phyloP scores from a whole-genome alignment of 768 basidiomycete species.

The Termitomyces sp. region DNA sequence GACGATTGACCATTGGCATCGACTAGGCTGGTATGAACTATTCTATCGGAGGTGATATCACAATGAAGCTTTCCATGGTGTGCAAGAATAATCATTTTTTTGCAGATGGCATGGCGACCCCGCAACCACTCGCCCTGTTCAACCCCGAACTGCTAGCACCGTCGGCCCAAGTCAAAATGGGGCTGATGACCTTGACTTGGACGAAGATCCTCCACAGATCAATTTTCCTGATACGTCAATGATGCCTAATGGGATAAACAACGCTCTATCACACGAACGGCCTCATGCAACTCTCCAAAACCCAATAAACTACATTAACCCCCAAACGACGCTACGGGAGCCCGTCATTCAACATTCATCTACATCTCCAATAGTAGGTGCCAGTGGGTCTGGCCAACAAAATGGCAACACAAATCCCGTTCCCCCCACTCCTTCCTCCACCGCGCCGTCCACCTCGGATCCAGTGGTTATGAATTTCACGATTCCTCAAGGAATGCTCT shows the following conservation, averaged over 20 bases:
- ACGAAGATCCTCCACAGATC: conserved; percentile 46
- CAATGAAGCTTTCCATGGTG: not conserved
- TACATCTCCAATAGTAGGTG: conserved; percentile 23
- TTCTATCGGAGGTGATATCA: conserved; percentile 61
- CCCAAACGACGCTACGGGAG: conserved; percentile 38
- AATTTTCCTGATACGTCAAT: conserved; percentile 40
- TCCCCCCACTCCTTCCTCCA: conserved; percentile 19
- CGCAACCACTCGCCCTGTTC: conserved; percentile 50
- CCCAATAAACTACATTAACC: conserved; percentile 32
- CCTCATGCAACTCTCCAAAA: conserved; percentile 28
- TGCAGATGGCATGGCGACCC: conserved; percentile 68
- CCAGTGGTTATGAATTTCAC: conserved; percentile 47
- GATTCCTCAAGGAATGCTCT: conserved; percentile 56
- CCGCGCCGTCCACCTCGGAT: conserved; percentile 27
- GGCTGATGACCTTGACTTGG: conserved; percentile 47
- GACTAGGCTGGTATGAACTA: conserved; percentile 71
- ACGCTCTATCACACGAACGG: conserved; percentile 29
- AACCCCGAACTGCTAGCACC: conserved; percentile 33
- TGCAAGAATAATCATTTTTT: conserved; percentile 10
- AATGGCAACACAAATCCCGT: conserved; percentile 13
- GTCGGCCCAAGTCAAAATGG: conserved; percentile 30
- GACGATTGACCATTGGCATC: conserved; percentile 79
- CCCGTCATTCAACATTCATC: conserved; percentile 23
- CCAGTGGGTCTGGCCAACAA: conserved; percentile 19
- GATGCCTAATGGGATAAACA: conserved; percentile 32